These are phyloP conservation scores for Cladosporium sphaerospermum DNA, from an alignment of 2,329 filamentous ascomycete species.

Conservation along the genomic window DNA sequence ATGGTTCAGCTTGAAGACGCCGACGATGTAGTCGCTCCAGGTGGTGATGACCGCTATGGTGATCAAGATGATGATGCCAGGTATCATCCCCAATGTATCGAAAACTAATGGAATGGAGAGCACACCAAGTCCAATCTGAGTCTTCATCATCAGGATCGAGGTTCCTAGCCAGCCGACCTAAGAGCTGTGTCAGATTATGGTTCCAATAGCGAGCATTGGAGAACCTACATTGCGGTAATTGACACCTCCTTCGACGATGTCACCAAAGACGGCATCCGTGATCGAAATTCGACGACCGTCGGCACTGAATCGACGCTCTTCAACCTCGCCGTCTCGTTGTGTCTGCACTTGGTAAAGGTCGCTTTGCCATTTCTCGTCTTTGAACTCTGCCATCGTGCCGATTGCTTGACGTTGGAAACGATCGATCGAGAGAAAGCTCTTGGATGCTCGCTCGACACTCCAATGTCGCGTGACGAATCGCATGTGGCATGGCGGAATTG, in stretches of 20 bases:
- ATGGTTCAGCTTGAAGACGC: constrained; percentile 48
- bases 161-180: constrained; percentile 46
- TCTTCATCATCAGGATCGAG: constrained; percentile 42
- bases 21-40: constrained; percentile 46
- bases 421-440: too few species aligned
- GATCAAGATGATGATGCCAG: constrained; percentile 41
- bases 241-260: constrained; percentile 14
- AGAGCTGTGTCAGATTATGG: constrained; percentile 19
- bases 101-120: constrained; percentile 44
- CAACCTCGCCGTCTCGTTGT: background rate
- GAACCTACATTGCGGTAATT: constrained; percentile 17
- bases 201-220: background rate
- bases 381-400: background rate
- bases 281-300: constrained; percentile 6
- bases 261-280: constrained; percentile 19
- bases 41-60: constrained; percentile 40
- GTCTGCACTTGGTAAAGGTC: background rate
- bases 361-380: constrained; percentile 8
- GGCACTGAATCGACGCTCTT: constrained; percentile 8
- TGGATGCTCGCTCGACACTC: too few species aligned
- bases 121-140: constrained; percentile 41
- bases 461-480: too few species aligned
- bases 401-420: too few species aligned
- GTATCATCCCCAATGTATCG: constrained; percentile 42
- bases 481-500: too few species aligned